Evolutionary conservation across 1,139 yeast species (phyloP), one percentile per base, ranked within the genome.

Genomic region (Zygoascus meyerae): DNA sequence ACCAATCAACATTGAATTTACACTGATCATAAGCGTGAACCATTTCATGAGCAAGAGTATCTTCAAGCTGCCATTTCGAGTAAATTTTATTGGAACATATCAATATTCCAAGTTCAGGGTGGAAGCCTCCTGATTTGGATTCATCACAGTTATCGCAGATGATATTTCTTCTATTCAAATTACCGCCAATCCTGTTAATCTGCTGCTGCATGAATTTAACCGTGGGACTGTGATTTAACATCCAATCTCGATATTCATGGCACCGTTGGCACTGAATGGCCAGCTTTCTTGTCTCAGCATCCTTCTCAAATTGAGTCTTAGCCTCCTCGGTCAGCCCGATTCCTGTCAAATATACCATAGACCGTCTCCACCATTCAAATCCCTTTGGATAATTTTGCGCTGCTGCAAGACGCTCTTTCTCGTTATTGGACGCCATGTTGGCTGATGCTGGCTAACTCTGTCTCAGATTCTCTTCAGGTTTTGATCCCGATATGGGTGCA

Each of bases 21-120:
- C 87, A 72, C 61, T 89, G 83, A 65, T 92, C 99, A 66, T 87
- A 92, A 46, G 90, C 94, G 66, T 92, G 99, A 17, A 94, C 82
- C 64, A 92, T 73, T 62, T 92, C 99, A 64, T 92, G 99, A 2
- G 97, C 77, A 53, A 92, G 68, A 0, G 95, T 85, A 60, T 92
- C 97, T 63, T 92, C 97, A 50, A 90, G 67, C 59, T 87, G 95
- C 77, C 85, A 81, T 61, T 83, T 83, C 60, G 80, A 80, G 48
- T 78, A 74, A 39, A 90, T 75, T 67, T 90, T 75, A 65, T 92
- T 90, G 55, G 92, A 87, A 67, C 99, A 92, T 15, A 92, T 69
- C 50, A 89, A 69, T 35, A 92, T 83, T 2, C 98, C 98, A 47
- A 79, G 68, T 42, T 86, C 83, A 0, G 97, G 97, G 63, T 89